These are phyloP conservation scores for Diatrype stigma DNA, from an alignment of 2,329 filamentous ascomycete species.

Conservation along the genomic window DNA sequence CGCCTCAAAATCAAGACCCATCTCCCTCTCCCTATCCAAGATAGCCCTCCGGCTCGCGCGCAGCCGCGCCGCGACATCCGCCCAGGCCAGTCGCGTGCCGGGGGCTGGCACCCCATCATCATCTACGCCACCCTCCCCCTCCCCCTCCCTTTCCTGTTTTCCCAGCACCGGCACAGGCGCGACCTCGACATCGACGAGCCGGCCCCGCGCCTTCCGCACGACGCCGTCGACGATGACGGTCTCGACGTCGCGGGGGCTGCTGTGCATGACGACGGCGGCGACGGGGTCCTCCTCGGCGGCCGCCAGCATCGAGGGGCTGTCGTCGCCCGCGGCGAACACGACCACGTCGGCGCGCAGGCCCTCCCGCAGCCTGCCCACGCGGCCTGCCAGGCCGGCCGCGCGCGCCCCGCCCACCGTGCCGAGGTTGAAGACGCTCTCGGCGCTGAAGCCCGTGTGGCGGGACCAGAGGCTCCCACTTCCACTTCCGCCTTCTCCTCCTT, in stretches of 20 bases:
- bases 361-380: constrained; percentile 40
- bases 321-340: constrained; percentile 36
- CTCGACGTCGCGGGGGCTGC: constrained; percentile 10
- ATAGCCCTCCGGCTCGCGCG: constrained; percentile 5
- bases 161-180: constrained; percentile 1
- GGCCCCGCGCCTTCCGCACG: constrained; percentile 5
- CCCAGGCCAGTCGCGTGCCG: constrained; percentile 7
- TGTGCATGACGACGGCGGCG: constrained; percentile 13
- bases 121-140: too few relatives aligned
- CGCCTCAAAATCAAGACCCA: too few relatives aligned
- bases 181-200: constrained; percentile 6
- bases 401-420: constrained; percentile 30
- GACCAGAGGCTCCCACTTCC: constrained; percentile 22
- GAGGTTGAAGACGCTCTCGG: constrained; percentile 44
- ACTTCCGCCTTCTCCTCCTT: too few relatives aligned
- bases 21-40: constrained; percentile 1
- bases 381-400: constrained; percentile 35
- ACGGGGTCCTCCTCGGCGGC: constrained; percentile 12
- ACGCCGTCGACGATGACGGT: constrained; percentile 12
- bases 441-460: constrained; percentile 24
- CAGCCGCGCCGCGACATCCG: constrained; percentile 3
- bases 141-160: too few relatives aligned
- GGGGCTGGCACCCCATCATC: too few relatives aligned
- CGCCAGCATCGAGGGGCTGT: constrained; percentile 9
- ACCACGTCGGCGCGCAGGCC: constrained; percentile 45